Percentiles rank a stretch among this genome's conserved stretches.
phyloP scores from a whole-genome alignment of 805 yeast species.

The Danielia reshetovae region DNA sequence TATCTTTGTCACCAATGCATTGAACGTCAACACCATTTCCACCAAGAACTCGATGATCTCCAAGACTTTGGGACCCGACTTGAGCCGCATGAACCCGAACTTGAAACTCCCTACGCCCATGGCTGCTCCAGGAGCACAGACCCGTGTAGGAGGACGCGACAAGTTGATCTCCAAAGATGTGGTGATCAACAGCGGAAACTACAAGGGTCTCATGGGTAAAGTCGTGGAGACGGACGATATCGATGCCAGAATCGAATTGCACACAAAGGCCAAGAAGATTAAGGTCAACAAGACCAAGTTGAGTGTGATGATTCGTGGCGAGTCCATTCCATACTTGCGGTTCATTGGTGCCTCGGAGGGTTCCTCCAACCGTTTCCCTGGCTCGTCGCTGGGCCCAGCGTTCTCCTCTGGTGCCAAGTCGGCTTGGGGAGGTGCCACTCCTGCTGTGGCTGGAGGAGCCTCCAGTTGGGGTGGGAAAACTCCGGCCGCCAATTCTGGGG shows the following conservation, averaged over 20 bases:
- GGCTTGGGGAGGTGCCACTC: constrained; percentile 44
- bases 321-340: constrained; percentile 72
- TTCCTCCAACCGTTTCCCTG: constrained; percentile 15
- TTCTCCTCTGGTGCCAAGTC: constrained; percentile 46
- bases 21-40: constrained; percentile 77
- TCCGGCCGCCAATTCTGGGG: constrained; percentile 17
- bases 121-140: constrained; percentile 44
- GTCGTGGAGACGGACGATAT: constrained; percentile 92
- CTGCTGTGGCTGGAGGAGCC: constrained; percentile 37
- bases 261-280: constrained; percentile 84
- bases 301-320: constrained; percentile 67
- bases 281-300: constrained; percentile 78
- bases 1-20: constrained; percentile 75
- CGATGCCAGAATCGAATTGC: constrained; percentile 87
- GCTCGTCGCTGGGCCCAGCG: constrained; percentile 26
- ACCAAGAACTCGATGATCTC: constrained; percentile 71
- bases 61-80: constrained; percentile 56
- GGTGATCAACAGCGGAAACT: constrained; percentile 83
- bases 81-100: constrained; percentile 84
- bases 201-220: constrained; percentile 91
- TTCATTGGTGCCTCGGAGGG: constrained; percentile 53
- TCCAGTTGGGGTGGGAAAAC: constrained; percentile 46
- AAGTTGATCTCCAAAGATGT: constrained; percentile 79
- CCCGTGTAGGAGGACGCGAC: constrained; percentile 70
- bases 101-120: constrained; percentile 42